These are phyloP conservation scores for Xerocomus amazonicus DNA, from an alignment of 1,284 basidiomycete species.

Conservation along the genomic window DNA sequence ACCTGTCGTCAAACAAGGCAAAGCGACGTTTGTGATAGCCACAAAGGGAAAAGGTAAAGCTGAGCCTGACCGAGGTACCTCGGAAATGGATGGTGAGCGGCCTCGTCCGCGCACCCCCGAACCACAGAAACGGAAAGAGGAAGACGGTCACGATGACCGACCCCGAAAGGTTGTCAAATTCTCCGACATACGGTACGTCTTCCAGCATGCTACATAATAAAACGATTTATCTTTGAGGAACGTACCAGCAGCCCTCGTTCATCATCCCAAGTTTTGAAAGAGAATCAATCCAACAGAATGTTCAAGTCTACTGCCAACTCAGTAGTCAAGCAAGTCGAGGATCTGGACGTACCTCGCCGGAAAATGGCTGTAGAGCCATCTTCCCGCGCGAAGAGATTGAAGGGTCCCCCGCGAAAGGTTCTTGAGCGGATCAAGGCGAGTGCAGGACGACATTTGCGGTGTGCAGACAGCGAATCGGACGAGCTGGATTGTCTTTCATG, in stretches of 20 bases:
- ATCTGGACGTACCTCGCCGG: background rate
- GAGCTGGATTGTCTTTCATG: slow-evolving; percentile 34
- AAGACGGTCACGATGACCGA: slow-evolving; percentile 19
- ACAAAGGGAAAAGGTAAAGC: slow-evolving; percentile 3
- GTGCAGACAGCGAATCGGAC: slow-evolving; percentile 29
- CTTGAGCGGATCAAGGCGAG: slow-evolving; percentile 31
- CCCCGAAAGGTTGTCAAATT: slow-evolving; percentile 23
- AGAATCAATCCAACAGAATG: slow-evolving; percentile 16
- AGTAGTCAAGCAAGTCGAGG: background rate
- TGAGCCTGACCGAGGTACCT: background rate
- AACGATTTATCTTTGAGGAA: background rate
- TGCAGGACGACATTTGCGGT: slow-evolving; percentile 11
- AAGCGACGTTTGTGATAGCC: background rate
- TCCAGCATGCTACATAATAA: background rate
- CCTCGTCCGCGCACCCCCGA: slow-evolving; percentile 4
- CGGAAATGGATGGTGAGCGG: slow-evolving; percentile 6
- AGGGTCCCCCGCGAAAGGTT: slow-evolving; percentile 30
- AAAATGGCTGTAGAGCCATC: slow-evolving; percentile 5
- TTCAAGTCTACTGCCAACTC: background rate
- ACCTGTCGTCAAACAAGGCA: slow-evolving; percentile 14
- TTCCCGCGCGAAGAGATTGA: slow-evolving; percentile 11
- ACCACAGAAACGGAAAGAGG: slow-evolving; percentile 20
- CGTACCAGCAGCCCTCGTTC: slow-evolving; percentile 8
- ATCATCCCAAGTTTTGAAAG: slow-evolving; percentile 26
- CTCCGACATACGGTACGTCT: slow-evolving; percentile 14